Conservation (phyloP, 179 eudicot species). For the Gypsophila paniculata region DNA sequence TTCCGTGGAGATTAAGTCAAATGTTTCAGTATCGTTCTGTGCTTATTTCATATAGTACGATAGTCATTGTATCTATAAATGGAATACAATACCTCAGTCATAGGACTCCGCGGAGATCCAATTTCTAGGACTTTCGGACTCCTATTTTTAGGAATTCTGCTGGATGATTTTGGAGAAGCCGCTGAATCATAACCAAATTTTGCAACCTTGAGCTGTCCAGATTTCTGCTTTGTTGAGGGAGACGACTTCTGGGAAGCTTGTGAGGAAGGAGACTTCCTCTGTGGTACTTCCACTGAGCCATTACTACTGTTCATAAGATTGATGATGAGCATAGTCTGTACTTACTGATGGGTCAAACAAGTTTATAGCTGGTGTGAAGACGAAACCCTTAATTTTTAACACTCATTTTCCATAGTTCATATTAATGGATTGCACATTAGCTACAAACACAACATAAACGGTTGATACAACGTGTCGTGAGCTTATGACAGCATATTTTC, state of each 20-base stretch:
- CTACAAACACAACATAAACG: neutral
- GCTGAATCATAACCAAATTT: constrained; percentile 45
- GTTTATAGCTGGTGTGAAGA: neutral
- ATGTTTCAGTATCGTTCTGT: too few relatives aligned
- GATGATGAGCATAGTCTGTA: constrained; percentile 9
- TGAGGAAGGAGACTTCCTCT: constrained; percentile 38
- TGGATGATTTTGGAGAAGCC: constrained; percentile 46
- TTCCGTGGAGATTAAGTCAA: too few relatives aligned
- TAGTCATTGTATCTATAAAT: neutral
- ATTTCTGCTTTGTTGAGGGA: constrained; percentile 30
- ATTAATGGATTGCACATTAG: neutral
- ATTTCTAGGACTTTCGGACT: constrained; percentile 60
- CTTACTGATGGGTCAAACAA: neutral
- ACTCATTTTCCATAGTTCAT: neutral
- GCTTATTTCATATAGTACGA: neutral
- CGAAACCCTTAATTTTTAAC: neutral
- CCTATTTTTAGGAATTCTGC: constrained; percentile 49
- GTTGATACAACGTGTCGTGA: neutral
- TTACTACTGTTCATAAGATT: constrained; percentile 33
- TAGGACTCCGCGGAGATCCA: constrained; percentile 52
- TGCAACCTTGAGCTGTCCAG: constrained; percentile 45
- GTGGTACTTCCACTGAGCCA: constrained; percentile 44
- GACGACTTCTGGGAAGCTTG: constrained; percentile 32
- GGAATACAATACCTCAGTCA: constrained; percentile 45
- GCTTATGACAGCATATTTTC: neutral